phyloP scores from a whole-genome alignment of 2,329 filamentous ascomycete species.

The Aureobasidium leucospermi region DNA sequence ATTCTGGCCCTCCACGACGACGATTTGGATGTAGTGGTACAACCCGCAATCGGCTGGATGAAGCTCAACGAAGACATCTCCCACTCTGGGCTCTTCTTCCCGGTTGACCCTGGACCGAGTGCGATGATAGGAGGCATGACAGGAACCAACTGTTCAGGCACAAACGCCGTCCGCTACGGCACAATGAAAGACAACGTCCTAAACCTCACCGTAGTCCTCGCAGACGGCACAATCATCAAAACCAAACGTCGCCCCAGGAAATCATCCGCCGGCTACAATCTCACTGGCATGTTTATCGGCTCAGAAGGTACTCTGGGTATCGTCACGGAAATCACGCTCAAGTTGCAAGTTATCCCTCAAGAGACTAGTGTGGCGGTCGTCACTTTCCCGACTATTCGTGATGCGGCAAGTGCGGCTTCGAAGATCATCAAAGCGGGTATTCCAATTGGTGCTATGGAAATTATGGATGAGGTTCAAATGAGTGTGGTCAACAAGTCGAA shows the following conservation, averaged over 20 bases:
- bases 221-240: constrained; percentile 73
- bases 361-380: constrained; percentile 73
- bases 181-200: constrained; percentile 88
- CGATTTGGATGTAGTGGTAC: constrained; percentile 89
- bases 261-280: constrained; percentile 74
- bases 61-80: constrained; percentile 70
- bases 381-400: constrained; percentile 67
- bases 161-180: constrained; percentile 72
- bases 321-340: constrained; percentile 76
- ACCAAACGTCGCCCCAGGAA: constrained; percentile 69
- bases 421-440: constrained; percentile 69
- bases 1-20: constrained; percentile 73
- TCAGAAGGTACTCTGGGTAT: constrained; percentile 76
- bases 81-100: constrained; percentile 76
- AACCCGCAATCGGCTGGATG: constrained; percentile 90
- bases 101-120: constrained; percentile 72
- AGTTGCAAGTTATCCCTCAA: constrained; percentile 68
- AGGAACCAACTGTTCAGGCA: constrained; percentile 65
- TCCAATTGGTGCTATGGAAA: constrained; percentile 70
- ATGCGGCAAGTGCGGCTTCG: constrained; percentile 67
- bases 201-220: constrained; percentile 72
- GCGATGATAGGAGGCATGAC: constrained; percentile 80
- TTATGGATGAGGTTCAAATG: constrained; percentile 89
- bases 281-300: constrained; percentile 72
- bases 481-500: constrained; percentile 69